Base-by-base conservation (phyloP, 768 basidiomycete species). In the Termitomyces sp. region DNA sequence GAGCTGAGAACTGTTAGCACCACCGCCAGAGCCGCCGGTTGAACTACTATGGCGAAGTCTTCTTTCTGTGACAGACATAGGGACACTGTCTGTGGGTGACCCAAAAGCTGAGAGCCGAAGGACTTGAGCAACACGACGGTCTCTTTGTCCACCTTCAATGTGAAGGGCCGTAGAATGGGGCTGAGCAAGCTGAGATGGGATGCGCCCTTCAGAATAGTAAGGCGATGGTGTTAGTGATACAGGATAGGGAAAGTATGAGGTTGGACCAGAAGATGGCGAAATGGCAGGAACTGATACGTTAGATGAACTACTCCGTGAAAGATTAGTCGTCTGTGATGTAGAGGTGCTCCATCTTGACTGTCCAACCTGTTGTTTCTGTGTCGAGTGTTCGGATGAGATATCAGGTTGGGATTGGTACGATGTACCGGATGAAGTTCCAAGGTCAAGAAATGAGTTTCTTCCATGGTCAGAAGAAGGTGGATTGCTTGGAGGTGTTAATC, bases 51-150 rank as follows among this genome's bases (percentile, higher is more conserved):
- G 74, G 37, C 79, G 72, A 67, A 82, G 82, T 49, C 79, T 72
- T 33, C 82, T 71, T 12, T 84, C 82, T 3, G 81, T 80, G n/a
- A 82, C 76, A 16, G 82, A 81, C 56, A 82, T 73, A 1, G 82
- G 81, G 37, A 84, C 71, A 56, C 83, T 86, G 47, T 85, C 81
- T 0, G 82, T 81, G 37, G 83, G 83, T 14, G 85, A 84, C 30
- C 71, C 74, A 32, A 76, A 65, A 47, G 68, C 66, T n/a, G 70
- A 64, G 47, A 66, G 32, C 62, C 59, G 45, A 14, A 75, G 79
- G 62, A 73, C 67, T 39, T 72, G 61, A 43, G 75, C 72, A 6
- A 72, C 71, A 37, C 65, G 69, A 65, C 61, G 74, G 58, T 56
- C 57, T 33, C 44, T 27, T 22, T 53, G 80, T 44, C 79, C 68